Base-by-base conservation (phyloP, 352 stramenopile species). In the Pythium sp. region DNA sequence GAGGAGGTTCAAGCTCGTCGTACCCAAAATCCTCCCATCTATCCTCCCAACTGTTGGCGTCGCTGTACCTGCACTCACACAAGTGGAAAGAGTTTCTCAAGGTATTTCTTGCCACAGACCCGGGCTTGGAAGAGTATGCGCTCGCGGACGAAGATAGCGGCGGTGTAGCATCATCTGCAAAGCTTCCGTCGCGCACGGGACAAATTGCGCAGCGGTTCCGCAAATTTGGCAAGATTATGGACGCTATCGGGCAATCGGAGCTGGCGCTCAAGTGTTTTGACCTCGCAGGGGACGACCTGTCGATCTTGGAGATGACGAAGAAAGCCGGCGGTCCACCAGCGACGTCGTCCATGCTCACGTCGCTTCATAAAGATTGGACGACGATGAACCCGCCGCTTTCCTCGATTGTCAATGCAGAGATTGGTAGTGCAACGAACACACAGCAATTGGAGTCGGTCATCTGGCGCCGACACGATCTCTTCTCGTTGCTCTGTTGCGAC, bases 101-200 rank as follows among this genome's bases (percentile, higher is more conserved):
- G 5, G 59, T 86, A 2, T 86, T 83, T 12, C 71, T 91, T 14
- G 62, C 68, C 5, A 68, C 72, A 49, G 83, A 92, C 20, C 85
- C 83, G 20, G 75, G 72, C 12, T 64, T 93, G 2, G 81, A 91
- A 73, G 82, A 93, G 72, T 93, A 92, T 63, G 82, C 80, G n/a
- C 62, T 90, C 3, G 71, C 68, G 0, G 80, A 79, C 14, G 81
- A 84, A 49, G 80, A 78, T 12, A 64, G 65, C 9, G 70, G 62
- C 1, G 56, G 20, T 3, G 64, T 64, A 15, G 56, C 70, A 0
- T 64, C 59, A 0, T 76, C 75, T 1, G 82, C 83, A 7, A 93
- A 93, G 61, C 71, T 93, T 15, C 85, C 83, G 9, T 91, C 85
- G 12, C 76, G 75, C 49, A 89, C 77, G 14, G 77, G 82, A 9